Base-by-base conservation (phyloP, 140 eudicot species). In the Senecio squalidus region DNA sequence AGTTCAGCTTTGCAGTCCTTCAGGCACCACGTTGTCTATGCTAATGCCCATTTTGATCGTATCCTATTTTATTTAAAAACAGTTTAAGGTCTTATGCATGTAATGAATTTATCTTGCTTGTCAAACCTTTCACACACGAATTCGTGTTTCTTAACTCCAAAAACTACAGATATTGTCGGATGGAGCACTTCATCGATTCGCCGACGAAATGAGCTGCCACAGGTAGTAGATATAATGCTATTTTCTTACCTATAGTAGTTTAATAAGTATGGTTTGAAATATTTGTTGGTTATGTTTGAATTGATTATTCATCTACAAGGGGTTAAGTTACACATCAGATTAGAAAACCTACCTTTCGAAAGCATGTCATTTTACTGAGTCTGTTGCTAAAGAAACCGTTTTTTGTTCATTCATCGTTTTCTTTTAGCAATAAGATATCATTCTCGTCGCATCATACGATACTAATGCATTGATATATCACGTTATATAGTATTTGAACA, bases 131-230 rank as follows among this genome's bases (percentile, higher is more conserved):
- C 24, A 53, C 46, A 30, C 26, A 60, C 40, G 13, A 56, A 52
- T 52, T 52, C 23, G 15, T 41, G 44, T 76, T 59, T 55, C 69
- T 64, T 16, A 60, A 68, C 79, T 82, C 69, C 29, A 76, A 57
- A 48, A 49, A 48, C 15, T 33, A 71, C 28, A 91, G 98, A 83
- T 61, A 73, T 91, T 69, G 98, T 91, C 51, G 98, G 98, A 26
- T 91, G 98, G 98, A 80, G 88, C 69, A 83, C 98, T 49, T 86
- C 98, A 45, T 91, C 98, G 22, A 52, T 91, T 52, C 81, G 98
- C 20, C 84, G 70, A 22, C 76, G 76, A 55, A 74, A 49, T 52
- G 98, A 91, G 74, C 96, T 91, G n/a, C 98, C 98, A 5, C 67
- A 76, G 88, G 98, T 90, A 71, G 26, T n/a, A 65, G 34, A 0